Conservation (phyloP, 176 grass and related monocot genomes). For the Aegilops tauschii region DNA sequence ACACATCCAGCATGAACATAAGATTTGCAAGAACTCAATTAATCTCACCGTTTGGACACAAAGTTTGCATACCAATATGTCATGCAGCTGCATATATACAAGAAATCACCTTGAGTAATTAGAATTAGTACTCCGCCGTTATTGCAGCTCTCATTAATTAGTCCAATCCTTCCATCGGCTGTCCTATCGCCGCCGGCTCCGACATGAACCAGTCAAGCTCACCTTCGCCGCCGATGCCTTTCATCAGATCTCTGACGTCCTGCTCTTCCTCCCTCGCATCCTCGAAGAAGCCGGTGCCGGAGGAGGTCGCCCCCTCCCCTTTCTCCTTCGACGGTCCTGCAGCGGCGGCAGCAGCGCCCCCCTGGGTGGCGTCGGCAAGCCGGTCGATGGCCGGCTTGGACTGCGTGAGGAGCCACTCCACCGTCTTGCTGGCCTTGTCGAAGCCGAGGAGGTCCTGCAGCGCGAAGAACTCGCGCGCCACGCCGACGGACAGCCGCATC, state of each 20-base stretch:
- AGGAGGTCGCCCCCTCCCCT: constrained; percentile 30
- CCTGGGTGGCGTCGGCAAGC: neutral
- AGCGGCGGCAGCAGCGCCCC: neutral
- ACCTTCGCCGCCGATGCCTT: constrained; percentile 1
- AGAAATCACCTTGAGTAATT: constrained; percentile 47
- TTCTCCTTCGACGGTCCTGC: neutral
- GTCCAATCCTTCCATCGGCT: constrained; percentile 38
- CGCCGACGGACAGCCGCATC: constrained; percentile 81
- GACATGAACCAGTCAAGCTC: constrained; percentile 13
- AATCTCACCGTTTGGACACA: neutral
- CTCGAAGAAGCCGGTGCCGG: neutral
- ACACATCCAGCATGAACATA: neutral
- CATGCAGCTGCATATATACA: constrained; percentile 14
- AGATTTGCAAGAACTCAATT: neutral
- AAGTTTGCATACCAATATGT: neutral
- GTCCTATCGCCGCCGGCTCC: neutral
- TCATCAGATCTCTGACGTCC: constrained; percentile 23
- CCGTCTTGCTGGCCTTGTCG: constrained; percentile 86
- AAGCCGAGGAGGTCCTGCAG: constrained; percentile 85
- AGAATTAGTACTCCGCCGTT: neutral
- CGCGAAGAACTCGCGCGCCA: constrained; percentile 73
- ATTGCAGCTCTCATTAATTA: constrained; percentile 32
- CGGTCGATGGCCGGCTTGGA: constrained; percentile 72
- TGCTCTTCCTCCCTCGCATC: constrained; percentile 30
- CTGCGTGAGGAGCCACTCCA: constrained; percentile 78